These are phyloP conservation scores for Dillenia turbinata DNA, from an alignment of 164 flowering plant genomes.

Conservation along the genomic window DNA sequence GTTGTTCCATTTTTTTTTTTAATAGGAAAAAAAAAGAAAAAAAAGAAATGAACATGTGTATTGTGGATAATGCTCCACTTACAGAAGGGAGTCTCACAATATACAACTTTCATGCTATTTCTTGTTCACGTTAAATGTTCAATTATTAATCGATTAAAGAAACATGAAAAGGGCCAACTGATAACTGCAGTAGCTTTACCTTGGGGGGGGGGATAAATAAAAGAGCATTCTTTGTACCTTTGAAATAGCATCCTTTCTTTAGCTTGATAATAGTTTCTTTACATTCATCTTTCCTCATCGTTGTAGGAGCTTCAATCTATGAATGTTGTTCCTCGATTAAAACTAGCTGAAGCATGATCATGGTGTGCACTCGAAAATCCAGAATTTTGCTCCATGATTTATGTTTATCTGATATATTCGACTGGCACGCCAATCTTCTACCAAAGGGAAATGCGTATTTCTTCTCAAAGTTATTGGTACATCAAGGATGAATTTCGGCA, in stretches of 20 bases:
- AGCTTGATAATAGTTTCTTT: background rate
- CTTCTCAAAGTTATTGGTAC: too few species aligned
- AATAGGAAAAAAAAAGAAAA: too few species aligned
- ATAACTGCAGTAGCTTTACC: background rate
- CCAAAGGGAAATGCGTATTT: too few species aligned
- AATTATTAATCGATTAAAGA: background rate
- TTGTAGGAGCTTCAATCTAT: slow-evolving; percentile 89
- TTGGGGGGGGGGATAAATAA: background rate
- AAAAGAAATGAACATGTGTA: too few species aligned
- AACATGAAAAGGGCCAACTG: background rate
- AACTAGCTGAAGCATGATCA: slow-evolving; percentile 54
- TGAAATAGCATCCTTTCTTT: background rate
- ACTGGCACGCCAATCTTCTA: too few species aligned
- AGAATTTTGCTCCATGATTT: too few species aligned
- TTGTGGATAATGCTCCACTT: too few species aligned
- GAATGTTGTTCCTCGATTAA: slow-evolving; percentile 88
- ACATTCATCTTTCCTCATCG: background rate
- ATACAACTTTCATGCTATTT: background rate
- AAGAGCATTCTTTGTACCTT: background rate
- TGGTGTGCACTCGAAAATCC: too few species aligned
- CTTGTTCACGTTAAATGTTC: background rate
- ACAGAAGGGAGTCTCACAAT: background rate
- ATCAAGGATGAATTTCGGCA: too few species aligned
- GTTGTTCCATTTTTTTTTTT: too few species aligned
- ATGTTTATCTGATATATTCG: too few species aligned